Evolutionary conservation across 768 basidiomycete genomes (phyloP).

Genomic region (Amanita thiersii): DNA sequence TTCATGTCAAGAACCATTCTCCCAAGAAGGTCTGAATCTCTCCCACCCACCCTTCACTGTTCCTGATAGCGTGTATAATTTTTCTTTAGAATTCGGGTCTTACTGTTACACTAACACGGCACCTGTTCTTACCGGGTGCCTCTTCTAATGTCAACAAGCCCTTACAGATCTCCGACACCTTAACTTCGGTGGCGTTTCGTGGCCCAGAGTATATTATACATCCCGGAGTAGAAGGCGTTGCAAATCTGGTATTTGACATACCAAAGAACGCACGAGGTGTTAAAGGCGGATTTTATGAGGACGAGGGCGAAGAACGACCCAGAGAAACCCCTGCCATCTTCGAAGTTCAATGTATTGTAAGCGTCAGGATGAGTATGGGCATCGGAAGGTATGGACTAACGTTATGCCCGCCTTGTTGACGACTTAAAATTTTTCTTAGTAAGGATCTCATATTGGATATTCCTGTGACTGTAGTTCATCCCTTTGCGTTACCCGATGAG

Average conservation of each 20-base stretch:
- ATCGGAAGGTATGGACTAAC: slow-evolving; percentile 44
- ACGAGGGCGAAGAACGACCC: slow-evolving; percentile 30
- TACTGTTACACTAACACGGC: slow-evolving; percentile 50
- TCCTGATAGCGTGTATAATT: slow-evolving; percentile 6
- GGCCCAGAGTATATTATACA: slow-evolving; percentile 69
- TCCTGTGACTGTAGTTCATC: slow-evolving; percentile 59
- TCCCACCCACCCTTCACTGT: slow-evolving; percentile 5
- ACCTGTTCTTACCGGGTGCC: slow-evolving; percentile 44
- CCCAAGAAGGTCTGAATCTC: slow-evolving; percentile 53
- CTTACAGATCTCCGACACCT: slow-evolving; percentile 58
- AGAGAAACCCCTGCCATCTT: slow-evolving; percentile 49
- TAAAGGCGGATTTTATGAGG: slow-evolving; percentile 48
- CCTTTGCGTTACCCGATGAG: slow-evolving; percentile 41
- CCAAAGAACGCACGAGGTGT: slow-evolving; percentile 58
- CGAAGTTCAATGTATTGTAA: slow-evolving; percentile 57
- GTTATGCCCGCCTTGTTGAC: slow-evolving; percentile 1
- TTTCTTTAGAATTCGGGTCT: slow-evolving; percentile 56
- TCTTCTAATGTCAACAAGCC: slow-evolving; percentile 33
- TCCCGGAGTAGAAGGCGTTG: slow-evolving; percentile 71
- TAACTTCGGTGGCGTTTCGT: slow-evolving; percentile 61
- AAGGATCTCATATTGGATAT: slow-evolving; percentile 64
- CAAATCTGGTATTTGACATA: slow-evolving; percentile 75
- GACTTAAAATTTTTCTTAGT: slow-evolving; percentile 31
- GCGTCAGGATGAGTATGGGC: slow-evolving; percentile 60
- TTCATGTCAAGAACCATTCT: slow-evolving; percentile 80